Evolutionary conservation across 139 green algal genomes (phyloP), one percentile per base, ranked within the genome.

Genomic region (Tetradesmus obliquus): DNA sequence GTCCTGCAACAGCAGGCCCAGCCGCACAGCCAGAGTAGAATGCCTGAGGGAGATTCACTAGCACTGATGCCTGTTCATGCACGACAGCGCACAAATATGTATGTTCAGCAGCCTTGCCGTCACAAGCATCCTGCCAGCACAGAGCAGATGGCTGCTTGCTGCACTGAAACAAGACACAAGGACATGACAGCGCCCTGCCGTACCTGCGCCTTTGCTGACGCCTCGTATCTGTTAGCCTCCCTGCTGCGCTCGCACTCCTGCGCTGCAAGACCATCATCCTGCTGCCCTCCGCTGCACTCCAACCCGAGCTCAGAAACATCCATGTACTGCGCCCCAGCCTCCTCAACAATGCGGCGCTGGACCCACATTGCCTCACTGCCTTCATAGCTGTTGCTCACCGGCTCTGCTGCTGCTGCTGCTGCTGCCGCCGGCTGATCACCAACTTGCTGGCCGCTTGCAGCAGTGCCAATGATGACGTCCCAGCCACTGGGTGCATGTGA

Each of bases 171-270:
- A 45, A 45, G 32, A 45, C 32, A 45, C 32, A 45, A 45, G 32
- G 32, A 45, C 81, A 69, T 24, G 53, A 15, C 53, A 69, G 9
- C 22, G 5, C 7, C 10, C 24, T 22, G 2, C 0, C 22, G 22
- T 17, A 83, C 32, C 32, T 83, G 79, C 32, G 8, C 53, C 13
- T 86, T 20, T 45, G 53, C 22, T 10, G 51, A 55, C 17, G 10
- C 45, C 62, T 89, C 84, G 62, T 89, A 89, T 62, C 45, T 89
- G 62, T 89, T 89, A 15, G 58, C 84, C 3, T 62, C 84, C 62
- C 24, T 89, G 24, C 58, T 89, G 55, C 84, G 69, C 51, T 81
- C 62, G 45, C 84, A 89, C 84, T 89, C 84, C 1, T 20, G 12
- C 7, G 24, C 32, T 32, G 60, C 62, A 10, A 5, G 55, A 2